These are phyloP conservation scores for Poterioochromonas sp. DNA, from an alignment of 352 stramenopile species.

Conservation along the genomic window DNA sequence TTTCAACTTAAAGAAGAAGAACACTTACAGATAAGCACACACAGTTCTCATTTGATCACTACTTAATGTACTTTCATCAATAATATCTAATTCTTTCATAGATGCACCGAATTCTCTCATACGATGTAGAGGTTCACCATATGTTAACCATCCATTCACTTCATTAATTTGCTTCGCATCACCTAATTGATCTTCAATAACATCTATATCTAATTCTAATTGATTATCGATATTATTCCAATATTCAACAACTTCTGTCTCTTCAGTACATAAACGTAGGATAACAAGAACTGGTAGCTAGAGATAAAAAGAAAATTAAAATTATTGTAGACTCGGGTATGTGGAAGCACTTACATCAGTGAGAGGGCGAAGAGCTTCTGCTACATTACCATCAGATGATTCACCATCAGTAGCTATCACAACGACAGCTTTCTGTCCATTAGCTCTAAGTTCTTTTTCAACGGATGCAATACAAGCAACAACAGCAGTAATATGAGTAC, in stretches of 20 bases:
- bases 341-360: background rate
- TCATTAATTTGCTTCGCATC: slow-evolving; percentile 53
- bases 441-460: background rate
- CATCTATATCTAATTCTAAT: slow-evolving; percentile 57
- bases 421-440: slow-evolving; percentile 24
- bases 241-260: slow-evolving; percentile 54
- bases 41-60: slow-evolving; percentile 1
- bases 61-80: slow-evolving; percentile 49
- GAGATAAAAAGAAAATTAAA: background rate
- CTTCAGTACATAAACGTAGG: slow-evolving; percentile 61
- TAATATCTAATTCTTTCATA: slow-evolving; percentile 54
- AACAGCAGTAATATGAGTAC: slow-evolving; percentile 13
- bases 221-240: slow-evolving; percentile 58
- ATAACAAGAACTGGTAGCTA: slow-evolving; percentile 54
- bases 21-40: slow-evolving; percentile 19
- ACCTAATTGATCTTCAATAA: slow-evolving; percentile 55
- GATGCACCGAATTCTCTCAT: slow-evolving; percentile 55
- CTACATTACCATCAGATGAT: slow-evolving; percentile 32
- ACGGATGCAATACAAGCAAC: background rate
- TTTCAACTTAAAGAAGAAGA: background rate
- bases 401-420: slow-evolving; percentile 36
- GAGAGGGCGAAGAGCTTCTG: background rate
- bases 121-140: slow-evolving; percentile 53
- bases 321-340: background rate
- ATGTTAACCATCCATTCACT: slow-evolving; percentile 56